phyloP scores from a whole-genome alignment of 1,139 yeast species.

The Hyphopichia khmerensis region DNA sequence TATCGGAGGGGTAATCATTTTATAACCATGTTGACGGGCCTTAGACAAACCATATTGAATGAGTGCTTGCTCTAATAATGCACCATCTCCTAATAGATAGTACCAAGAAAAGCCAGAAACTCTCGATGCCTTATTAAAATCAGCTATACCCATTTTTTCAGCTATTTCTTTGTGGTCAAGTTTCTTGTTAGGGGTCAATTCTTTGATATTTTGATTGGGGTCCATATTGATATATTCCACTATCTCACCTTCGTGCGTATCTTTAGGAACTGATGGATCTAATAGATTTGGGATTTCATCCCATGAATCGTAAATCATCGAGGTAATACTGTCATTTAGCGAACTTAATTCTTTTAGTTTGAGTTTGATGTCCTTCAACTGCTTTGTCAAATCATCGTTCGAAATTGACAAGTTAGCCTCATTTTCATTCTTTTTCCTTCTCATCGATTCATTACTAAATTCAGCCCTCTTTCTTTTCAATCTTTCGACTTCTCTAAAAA shows the following conservation, averaged over 20 bases:
- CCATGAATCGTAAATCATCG: slow-evolving; percentile 20
- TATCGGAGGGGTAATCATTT: slow-evolving; percentile 78
- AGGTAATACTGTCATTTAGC: slow-evolving; percentile 10
- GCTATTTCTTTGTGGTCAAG: slow-evolving; percentile 71
- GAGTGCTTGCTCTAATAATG: slow-evolving; percentile 84
- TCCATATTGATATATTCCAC: slow-evolving; percentile 50
- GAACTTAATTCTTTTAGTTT: slow-evolving; percentile 35
- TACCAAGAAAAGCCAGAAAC: slow-evolving; percentile 90
- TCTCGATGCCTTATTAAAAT: slow-evolving; percentile 68
- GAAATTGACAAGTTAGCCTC: slow-evolving; percentile 5
- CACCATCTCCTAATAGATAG: slow-evolving; percentile 83
- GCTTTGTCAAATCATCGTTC: slow-evolving; percentile 18
- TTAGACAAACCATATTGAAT: slow-evolving; percentile 70
- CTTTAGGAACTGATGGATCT: slow-evolving; percentile 47
- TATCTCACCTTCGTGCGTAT: slow-evolving; percentile 39
- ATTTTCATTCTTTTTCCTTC: slow-evolving; percentile 2
- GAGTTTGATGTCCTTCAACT: slow-evolving; percentile 35
- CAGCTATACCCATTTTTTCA: slow-evolving; percentile 58
- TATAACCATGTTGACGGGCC: slow-evolving; percentile 70
- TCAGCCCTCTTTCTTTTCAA: not conserved
- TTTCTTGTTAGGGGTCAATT: slow-evolving; percentile 16
- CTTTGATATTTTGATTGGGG: slow-evolving; percentile 19
- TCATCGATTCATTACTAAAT: not conserved
- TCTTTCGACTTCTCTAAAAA: not conserved
- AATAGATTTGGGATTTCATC: slow-evolving; percentile 72